A percentile compares a stretch with the other conserved stretches of the same genome.
These are phyloP conservation scores for Heliosperma pusillum DNA, from an alignment of 148 eudicot species.

Conservation along the genomic window DNA sequence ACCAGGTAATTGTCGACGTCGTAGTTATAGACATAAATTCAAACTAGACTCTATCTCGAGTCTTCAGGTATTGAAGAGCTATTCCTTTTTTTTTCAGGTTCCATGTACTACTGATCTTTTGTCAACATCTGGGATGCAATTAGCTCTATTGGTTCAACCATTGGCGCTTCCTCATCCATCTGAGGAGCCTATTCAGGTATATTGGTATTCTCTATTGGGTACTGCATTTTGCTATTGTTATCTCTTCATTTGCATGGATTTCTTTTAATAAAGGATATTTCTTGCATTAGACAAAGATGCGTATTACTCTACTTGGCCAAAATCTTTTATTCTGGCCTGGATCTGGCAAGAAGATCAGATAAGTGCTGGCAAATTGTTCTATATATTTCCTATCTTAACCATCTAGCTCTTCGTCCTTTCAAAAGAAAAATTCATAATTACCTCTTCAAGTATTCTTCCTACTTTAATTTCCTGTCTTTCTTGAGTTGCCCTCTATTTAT, in stretches of 20 bases:
- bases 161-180: constrained; percentile 93
- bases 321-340: no score
- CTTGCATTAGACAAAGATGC: not conserved
- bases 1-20: constrained; percentile 53
- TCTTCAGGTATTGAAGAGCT: not conserved
- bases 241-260: not conserved
- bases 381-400: not conserved
- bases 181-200: constrained; percentile 86
- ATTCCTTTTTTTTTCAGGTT: constrained; percentile 37
- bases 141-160: constrained; percentile 93
- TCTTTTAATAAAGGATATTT: no score
- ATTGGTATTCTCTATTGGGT: not conserved
- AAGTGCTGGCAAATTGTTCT: not conserved
- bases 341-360: not conserved
- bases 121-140: constrained; percentile 92
- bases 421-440: not conserved
- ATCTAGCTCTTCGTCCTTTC: not conserved
- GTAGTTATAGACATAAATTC: not conserved
- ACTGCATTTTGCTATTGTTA: not conserved
- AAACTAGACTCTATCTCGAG: not conserved
- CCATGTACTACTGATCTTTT: constrained; percentile 87
- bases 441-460: not conserved
- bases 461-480: not conserved
- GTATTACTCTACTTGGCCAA: no score
- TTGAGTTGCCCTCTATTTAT: not conserved